phyloP scores from a whole-genome alignment of 306 rosid genomes.

The Prunus mongolica region DNA sequence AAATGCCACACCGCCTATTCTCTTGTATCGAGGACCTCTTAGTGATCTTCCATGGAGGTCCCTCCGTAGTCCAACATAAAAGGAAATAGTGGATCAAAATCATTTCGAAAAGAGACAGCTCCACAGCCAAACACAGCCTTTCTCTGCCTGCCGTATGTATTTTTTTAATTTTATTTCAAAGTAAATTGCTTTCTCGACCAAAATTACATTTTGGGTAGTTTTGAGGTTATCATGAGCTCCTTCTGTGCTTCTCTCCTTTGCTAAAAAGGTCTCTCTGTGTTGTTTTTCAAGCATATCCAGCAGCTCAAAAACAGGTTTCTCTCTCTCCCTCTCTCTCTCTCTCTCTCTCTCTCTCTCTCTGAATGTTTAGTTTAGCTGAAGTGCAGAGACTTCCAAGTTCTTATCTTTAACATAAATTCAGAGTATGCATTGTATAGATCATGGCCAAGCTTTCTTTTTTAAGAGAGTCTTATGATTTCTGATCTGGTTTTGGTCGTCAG shows the following conservation, averaged over 20 bases:
- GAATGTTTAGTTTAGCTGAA: constrained; percentile 15
- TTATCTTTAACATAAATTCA: background rate
- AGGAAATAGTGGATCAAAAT: constrained; percentile 16
- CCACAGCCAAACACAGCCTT: constrained; percentile 17
- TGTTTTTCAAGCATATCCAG: constrained; percentile 23
- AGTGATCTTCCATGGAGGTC: constrained; percentile 43
- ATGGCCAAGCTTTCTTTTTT: constrained; percentile 21
- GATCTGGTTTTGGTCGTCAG: constrained; percentile 12
- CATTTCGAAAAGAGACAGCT: constrained; percentile 19
- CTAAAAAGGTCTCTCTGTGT: constrained; percentile 23
- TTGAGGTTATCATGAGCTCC: constrained; percentile 29
- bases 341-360: constrained; percentile 17
- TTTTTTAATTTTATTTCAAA: constrained; percentile 10
- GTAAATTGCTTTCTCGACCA: constrained; percentile 22
- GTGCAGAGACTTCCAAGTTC: constrained; percentile 10
- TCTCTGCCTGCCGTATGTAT: background rate
- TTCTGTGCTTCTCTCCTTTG: constrained; percentile 26
- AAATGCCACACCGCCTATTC: constrained; percentile 62
- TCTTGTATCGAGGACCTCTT: constrained; percentile 77
- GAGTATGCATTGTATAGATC: constrained; percentile 30
- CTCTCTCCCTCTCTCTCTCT: background rate
- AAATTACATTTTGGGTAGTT: constrained; percentile 24
- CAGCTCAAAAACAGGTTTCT: constrained; percentile 48
- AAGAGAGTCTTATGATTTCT: constrained; percentile 14
- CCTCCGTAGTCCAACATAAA: constrained; percentile 14